Conservation (phyloP, 805 yeast genomes). For the Metschnikowia chrysomelidarum region DNA sequence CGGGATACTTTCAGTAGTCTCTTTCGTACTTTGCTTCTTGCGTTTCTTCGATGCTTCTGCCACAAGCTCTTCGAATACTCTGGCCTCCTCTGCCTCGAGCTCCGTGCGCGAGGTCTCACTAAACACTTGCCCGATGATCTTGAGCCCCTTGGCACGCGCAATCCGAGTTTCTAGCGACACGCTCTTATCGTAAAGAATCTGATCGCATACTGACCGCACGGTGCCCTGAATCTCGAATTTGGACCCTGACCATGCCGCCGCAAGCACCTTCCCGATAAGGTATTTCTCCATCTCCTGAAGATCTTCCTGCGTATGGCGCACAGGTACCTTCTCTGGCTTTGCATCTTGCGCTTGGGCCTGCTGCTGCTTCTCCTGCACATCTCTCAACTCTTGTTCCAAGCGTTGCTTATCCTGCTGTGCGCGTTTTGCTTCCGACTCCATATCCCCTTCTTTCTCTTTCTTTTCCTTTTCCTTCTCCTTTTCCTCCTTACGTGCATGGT, state of each 20-base stretch:
- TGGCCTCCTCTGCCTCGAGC: slow-evolving; percentile 72
- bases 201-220: slow-evolving; percentile 67
- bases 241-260: slow-evolving; percentile 85
- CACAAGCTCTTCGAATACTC: slow-evolving; percentile 71
- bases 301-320: slow-evolving; percentile 52
- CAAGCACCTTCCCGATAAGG: slow-evolving; percentile 73
- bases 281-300: slow-evolving; percentile 70
- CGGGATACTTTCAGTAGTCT: no score
- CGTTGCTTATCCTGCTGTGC: slow-evolving; percentile 26
- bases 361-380: slow-evolving; percentile 10
- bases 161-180: slow-evolving; percentile 46
- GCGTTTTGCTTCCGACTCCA: slow-evolving; percentile 1
- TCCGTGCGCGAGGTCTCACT: slow-evolving; percentile 56
- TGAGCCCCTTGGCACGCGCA: slow-evolving; percentile 62
- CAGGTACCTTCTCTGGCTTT: slow-evolving; percentile 26
- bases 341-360: background rate
- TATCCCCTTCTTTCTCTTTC: slow-evolving; percentile 19
- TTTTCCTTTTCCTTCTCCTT: slow-evolving; percentile 24
- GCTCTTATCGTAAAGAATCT: slow-evolving; percentile 55
- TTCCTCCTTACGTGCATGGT: slow-evolving; percentile 39
- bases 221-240: slow-evolving; percentile 76
- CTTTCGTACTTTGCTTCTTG: slow-evolving; percentile 2
- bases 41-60: slow-evolving; percentile 44
- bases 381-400: slow-evolving; percentile 16
- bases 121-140: slow-evolving; percentile 63